A percentile compares a stretch with the other conserved stretches of the same genome.
phyloP scores from a whole-genome alignment of 129 eudicot species.

The Arctium minus region DNA sequence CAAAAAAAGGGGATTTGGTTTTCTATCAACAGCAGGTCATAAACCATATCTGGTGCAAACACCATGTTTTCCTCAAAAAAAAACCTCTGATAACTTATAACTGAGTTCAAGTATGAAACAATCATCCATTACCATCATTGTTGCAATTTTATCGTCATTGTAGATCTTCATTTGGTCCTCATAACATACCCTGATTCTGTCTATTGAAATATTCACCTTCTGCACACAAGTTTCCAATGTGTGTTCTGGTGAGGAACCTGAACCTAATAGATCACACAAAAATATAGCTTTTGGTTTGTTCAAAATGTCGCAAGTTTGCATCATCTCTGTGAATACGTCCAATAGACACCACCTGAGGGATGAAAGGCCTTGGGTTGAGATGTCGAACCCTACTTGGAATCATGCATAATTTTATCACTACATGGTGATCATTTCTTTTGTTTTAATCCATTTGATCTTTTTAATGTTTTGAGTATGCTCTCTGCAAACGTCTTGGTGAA shows the following conservation, averaged over 20 bases:
- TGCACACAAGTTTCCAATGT: not conserved
- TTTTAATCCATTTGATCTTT: too few species aligned
- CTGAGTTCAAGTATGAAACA: constrained; percentile 5
- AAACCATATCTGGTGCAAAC: not conserved
- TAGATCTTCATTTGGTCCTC: not conserved
- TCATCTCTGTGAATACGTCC: too few species aligned
- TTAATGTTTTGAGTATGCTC: too few species aligned
- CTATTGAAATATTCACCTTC: not conserved
- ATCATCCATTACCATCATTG: constrained; percentile 13
- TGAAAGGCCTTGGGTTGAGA: too few species aligned
- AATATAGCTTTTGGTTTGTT: too few species aligned
- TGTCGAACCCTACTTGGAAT: too few species aligned
- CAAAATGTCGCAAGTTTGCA: too few species aligned
- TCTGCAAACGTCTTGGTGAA: too few species aligned
- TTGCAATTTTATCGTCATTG: not conserved
- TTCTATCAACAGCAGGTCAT: constrained; percentile 11
- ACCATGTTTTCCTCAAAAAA: not conserved
- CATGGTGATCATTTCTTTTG: too few species aligned
- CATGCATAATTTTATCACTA: too few species aligned
- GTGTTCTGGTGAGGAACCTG: not conserved
- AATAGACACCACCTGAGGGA: too few species aligned
- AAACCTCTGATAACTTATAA: not conserved
- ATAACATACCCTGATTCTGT: not conserved
- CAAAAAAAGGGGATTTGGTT: not conserved
- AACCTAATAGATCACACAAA: not conserved